phyloP scores from a whole-genome alignment of 108 stramenopile genomes.

The Fistulifera pelliculosa region DNA sequence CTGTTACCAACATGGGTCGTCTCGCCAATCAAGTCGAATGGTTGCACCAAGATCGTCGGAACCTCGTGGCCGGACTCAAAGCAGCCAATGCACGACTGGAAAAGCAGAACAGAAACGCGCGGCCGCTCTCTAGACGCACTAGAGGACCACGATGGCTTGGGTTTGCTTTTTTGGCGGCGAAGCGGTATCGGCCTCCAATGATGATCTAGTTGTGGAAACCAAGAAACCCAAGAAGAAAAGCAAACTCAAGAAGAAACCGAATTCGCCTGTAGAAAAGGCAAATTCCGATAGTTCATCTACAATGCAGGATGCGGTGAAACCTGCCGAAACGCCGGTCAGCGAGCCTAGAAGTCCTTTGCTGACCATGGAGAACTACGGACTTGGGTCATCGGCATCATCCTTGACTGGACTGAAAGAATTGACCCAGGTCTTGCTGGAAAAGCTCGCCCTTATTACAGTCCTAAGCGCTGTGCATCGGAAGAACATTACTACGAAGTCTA shows the following conservation, averaged over 20 bases:
- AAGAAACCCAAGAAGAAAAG: conserved; percentile 1
- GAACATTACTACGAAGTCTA: conserved; percentile 45
- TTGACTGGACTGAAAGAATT: conserved; percentile 36
- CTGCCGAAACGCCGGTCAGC: too few relatives aligned
- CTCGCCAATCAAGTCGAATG: conserved; percentile 32
- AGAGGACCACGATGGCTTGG: conserved; percentile 52
- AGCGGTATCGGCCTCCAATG: not conserved
- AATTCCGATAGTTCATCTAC: not conserved
- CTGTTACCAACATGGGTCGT: conserved; percentile 33
- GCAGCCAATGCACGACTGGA: conserved; percentile 33
- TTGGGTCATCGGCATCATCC: conserved; percentile 26
- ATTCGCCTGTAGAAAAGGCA: not conserved
- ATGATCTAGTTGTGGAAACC: not conserved
- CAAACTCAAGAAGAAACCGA: not conserved
- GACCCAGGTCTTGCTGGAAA: conserved; percentile 23
- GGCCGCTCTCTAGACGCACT: conserved; percentile 25
- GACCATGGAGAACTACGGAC: conserved; percentile 40
- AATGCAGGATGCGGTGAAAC: too few relatives aligned
- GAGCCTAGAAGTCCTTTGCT: too few relatives aligned
- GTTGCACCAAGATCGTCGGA: conserved; percentile 49
- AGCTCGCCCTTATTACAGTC: conserved; percentile 44
- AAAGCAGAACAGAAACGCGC: too few relatives aligned
- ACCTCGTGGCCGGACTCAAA: conserved; percentile 28
- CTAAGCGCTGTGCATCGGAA: conserved; percentile 29
- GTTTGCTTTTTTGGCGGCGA: conserved; percentile 18